Evolutionary conservation across 2,329 filamentous ascomycete genomes (phyloP), one percentile per base, ranked within the genome.

Genomic region (Coniochaeta ligniaria): DNA sequence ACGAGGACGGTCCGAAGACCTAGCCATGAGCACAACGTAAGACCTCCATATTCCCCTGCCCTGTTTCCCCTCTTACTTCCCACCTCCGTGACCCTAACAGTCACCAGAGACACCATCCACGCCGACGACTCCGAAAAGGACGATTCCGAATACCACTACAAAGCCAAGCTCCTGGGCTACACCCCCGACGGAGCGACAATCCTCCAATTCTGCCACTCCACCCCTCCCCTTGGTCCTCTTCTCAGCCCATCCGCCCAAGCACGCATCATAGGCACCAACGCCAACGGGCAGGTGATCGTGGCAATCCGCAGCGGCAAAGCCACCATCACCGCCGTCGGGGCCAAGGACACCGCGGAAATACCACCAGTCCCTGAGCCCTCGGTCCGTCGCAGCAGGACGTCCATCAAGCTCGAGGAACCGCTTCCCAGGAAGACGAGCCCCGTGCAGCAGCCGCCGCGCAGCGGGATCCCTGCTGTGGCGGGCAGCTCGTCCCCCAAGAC

Each of bases 171-270:
- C 4, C 70, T 81, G 50, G 78, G 78, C 43, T 77, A 78, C 64
- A 78, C 77, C 1, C 69, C 78, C 11, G 72, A 76, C 5, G 78
- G 78, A 16, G 76, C 75, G 2, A 78, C 78, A 2, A 80, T 81
- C 58, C 66, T 81, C n/a, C 73, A 74, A 20, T 78, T 80, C 61
- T 69, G 38, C 28, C 28, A 36, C 12, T 22, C 47, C 11, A 8
- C 47, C 2, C 16, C 47, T 6, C 24, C 22, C 14, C 11, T 52
- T 24, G n/a, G 14, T 14, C 22, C 47, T 24, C 7, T 52, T 6
- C 24, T 52, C 47, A 24, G 24, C 6, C 54, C 54, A 4, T 24
- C 31, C 2, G 64, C 71, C 7, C 68, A 72, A 20, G 71, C 72
- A 17, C 67, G 73, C 43, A 62, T 80, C 1, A 60, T 80, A 4